Conservation (phyloP, 2,329 filamentous ascomycete species). For the Trichoderma cornu-damae region DNA sequence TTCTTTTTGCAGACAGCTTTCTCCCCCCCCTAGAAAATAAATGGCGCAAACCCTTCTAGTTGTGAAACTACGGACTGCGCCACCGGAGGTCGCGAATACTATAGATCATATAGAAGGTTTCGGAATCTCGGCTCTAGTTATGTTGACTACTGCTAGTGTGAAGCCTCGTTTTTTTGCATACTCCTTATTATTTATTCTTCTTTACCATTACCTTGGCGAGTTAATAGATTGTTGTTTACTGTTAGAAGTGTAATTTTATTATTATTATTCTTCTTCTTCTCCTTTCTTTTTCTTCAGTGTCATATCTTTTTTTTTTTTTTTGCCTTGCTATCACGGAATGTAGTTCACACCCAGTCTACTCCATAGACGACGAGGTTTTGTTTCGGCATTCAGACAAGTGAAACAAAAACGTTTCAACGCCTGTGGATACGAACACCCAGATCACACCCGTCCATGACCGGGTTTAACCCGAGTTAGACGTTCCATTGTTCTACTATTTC, state of each 20-base stretch:
- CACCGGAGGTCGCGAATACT: slow-evolving; percentile 10
- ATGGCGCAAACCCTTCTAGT: slow-evolving; percentile 7
- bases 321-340: no score
- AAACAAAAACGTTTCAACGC: no score
- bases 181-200: background rate
- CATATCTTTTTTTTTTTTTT: no score
- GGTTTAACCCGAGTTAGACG: background rate
- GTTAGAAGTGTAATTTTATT: no score
- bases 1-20: background rate
- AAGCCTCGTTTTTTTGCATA: background rate
- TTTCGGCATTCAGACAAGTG: background rate
- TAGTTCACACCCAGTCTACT: no score
- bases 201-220: background rate
- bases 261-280: no score
- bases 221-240: background rate
- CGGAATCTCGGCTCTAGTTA: slow-evolving; percentile 12
- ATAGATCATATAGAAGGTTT: slow-evolving; percentile 4
- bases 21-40: background rate
- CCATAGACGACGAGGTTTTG: no score
- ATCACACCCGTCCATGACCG: background rate
- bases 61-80: slow-evolving; percentile 9
- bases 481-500: background rate
- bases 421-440: background rate
- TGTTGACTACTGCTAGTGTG: slow-evolving; percentile 2
- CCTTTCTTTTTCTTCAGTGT: background rate